A percentile compares a stretch with the other conserved stretches of the same genome.
Evolutionary conservation across 495 filamentous ascomycete genomes (phyloP).

Genomic region (Neurospora sp.): DNA sequence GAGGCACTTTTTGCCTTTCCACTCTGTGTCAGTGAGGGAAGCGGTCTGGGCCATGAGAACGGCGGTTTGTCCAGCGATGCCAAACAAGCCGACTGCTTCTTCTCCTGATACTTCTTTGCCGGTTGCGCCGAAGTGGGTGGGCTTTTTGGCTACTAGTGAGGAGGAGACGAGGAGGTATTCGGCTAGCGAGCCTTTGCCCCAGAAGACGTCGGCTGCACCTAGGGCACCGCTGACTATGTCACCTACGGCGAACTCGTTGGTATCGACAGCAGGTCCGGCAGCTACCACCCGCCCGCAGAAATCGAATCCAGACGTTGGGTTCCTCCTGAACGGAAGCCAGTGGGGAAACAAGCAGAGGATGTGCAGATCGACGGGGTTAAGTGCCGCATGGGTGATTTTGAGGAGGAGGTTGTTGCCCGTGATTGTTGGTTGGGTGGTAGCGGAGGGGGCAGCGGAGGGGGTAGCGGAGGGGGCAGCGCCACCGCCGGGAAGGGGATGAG

Average conservation of each 20-base stretch:
- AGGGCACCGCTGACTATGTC: constrained; percentile 17
- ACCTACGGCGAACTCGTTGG: constrained; percentile 9
- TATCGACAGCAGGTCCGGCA: constrained; percentile 8
- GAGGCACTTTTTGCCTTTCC: constrained; percentile 18
- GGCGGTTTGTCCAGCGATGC: constrained; percentile 27
- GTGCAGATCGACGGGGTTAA: constrained; percentile 33
- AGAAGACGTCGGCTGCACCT: background rate
- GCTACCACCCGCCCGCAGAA: constrained; percentile 29
- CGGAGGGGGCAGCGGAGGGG: background rate
- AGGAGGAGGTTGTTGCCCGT: constrained; percentile 22
- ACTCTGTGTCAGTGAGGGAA: background rate
- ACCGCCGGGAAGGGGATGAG: background rate
- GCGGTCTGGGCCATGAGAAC: constrained; percentile 9
- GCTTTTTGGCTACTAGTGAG: constrained; percentile 11
- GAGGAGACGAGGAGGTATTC: constrained; percentile 19
- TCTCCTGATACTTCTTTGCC: background rate
- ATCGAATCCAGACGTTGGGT: constrained; percentile 30
- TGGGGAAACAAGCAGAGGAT: constrained; percentile 22
- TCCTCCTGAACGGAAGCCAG: constrained; percentile 20
- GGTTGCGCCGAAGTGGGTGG: background rate
- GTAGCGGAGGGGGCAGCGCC: too few species aligned
- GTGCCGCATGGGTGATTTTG: constrained; percentile 27
- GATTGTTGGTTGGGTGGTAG: background rate
- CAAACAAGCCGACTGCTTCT: constrained; percentile 25
- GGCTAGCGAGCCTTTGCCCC: constrained; percentile 25